These are phyloP conservation scores for Penicillium sp. DNA, from an alignment of 2,329 filamentous ascomycete genomes.

Conservation along the genomic window DNA sequence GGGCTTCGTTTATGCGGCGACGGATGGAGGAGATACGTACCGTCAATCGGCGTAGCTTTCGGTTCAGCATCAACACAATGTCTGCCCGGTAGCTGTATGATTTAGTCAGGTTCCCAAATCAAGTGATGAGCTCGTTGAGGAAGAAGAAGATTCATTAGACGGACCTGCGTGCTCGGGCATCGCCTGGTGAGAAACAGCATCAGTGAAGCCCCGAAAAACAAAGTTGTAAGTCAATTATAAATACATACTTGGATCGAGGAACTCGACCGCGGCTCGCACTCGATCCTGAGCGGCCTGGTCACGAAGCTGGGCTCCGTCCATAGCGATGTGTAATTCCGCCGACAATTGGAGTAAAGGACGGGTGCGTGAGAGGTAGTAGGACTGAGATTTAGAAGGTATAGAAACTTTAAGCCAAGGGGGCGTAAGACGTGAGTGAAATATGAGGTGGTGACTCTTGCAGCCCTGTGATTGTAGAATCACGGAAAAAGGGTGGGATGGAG, in stretches of 20 bases:
- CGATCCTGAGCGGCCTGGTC: constrained; percentile 86
- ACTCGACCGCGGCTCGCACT: constrained; percentile 85
- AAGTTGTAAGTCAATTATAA: background rate
- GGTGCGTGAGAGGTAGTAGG: constrained; percentile 12
- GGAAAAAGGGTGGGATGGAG: constrained; percentile 29
- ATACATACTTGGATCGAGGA: constrained; percentile 84
- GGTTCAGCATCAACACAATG: constrained; percentile 76
- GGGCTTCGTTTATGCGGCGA: background rate
- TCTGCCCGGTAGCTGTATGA: constrained; percentile 81
- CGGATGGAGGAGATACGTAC: constrained; percentile 41
- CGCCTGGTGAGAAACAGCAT: constrained; percentile 46
- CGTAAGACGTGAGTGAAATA: constrained; percentile 8
- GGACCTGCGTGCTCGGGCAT: constrained; percentile 61
- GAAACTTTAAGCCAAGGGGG: background rate
- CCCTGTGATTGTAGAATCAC: constrained; percentile 12
- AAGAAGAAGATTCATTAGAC: constrained; percentile 19
- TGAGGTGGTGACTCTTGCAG: constrained; percentile 21
- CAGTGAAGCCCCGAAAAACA: background rate
- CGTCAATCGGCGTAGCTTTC: constrained; percentile 62
- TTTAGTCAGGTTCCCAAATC: constrained; percentile 22
- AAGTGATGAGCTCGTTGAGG: background rate
- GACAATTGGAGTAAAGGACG: constrained; percentile 16
- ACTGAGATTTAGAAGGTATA: constrained; percentile 18
- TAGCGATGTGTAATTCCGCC: constrained; percentile 42
- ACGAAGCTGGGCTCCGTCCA: constrained; percentile 76